These are phyloP conservation scores for Protomyces pachydermus DNA, from an alignment of 1,139 yeast genomes.

Conservation along the genomic window DNA sequence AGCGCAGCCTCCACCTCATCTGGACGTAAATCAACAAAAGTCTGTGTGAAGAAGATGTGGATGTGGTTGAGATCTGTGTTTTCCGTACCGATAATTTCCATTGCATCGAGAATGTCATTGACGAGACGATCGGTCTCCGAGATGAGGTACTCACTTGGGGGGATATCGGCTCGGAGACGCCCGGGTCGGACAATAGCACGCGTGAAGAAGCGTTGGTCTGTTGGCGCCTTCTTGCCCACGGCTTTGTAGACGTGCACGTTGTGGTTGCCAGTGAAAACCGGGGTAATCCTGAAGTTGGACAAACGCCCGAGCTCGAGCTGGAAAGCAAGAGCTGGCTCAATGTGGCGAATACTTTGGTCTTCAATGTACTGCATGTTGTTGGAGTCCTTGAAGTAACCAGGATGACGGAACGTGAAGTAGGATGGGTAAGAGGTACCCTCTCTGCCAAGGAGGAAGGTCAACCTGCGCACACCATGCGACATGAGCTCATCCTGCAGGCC, in stretches of 20 bases:
- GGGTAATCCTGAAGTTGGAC: constrained; percentile 89
- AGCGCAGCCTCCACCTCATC: constrained; percentile 96
- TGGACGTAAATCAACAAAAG: constrained; percentile 77
- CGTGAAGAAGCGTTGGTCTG: constrained; percentile 92
- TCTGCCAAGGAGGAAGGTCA: constrained; percentile 83
- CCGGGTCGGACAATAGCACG: constrained; percentile 98
- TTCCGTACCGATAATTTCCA: constrained; percentile 89
- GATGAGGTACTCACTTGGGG: constrained; percentile 86
- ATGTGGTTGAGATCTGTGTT: constrained; percentile 95
- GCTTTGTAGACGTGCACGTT: constrained; percentile 97
- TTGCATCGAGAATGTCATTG: constrained; percentile 90
- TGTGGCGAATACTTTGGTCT: constrained; percentile 90
- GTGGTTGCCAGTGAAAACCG: constrained; percentile 93
- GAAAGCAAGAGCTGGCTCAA: constrained; percentile 97
- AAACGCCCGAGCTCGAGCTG: constrained; percentile 92
- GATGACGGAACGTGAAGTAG: constrained; percentile 92
- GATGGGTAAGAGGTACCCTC: constrained; percentile 84
- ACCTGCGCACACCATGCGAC: constrained; percentile 65
- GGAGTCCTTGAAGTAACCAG: constrained; percentile 54
- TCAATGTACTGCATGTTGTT: constrained; percentile 34
- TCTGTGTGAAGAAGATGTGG: constrained; percentile 92
- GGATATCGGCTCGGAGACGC: constrained; percentile 82
- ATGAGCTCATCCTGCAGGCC: constrained; percentile 58
- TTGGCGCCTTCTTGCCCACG: constrained; percentile 84
- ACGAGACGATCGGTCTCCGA: constrained; percentile 94